Evolutionary conservation across 805 yeast species (phyloP), one percentile per base, ranked within the genome.

Genomic region (Lipomyces anomalus): DNA sequence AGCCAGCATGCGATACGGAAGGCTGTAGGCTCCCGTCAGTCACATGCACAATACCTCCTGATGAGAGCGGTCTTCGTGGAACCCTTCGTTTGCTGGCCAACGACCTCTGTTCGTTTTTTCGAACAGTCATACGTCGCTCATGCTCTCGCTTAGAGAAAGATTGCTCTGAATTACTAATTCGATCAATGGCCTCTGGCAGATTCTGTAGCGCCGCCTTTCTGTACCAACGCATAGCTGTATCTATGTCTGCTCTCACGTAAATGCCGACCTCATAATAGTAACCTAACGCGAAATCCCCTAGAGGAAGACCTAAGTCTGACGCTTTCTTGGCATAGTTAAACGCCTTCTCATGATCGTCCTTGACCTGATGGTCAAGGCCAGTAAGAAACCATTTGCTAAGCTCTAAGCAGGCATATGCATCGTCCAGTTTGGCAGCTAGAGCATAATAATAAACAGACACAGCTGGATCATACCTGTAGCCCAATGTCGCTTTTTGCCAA

Each of bases 281-380:
- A 0, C 85, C 90, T 33, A 84, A 59, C 34, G 85, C 83, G 58
- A 76, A 83, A 55, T 80, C 79, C 2, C 84, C 86, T 50, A 79
- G 75, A 1, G 75, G 67, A 43, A 78, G 68, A 21, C 80, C 81
- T 22, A 72, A 73, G 44, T 76, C 77, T 0, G 84, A 75, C n/a
- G 83, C 81, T 46, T 73, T 72, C 5, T 68, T 57, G 3, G 86
- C 83, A 80, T 86, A 83, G 16, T 74, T 61, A 52, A 75, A 80
- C 1, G 88, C 86, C 66, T 81, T 82, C 37, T 69, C 70, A 52
- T 76, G 82, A 61, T 79, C 79, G 5, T 74, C 71, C 35, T 66
- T 65, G 35, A 83, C 61, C 1, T 76, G 66, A 1, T 71, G 76
- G 17, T 42, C 48, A 23, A 78, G 78, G 1, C 94, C 94, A 0